Base-by-base conservation (phyloP, 805 yeast species). In the Ogataea dorogensis region DNA sequence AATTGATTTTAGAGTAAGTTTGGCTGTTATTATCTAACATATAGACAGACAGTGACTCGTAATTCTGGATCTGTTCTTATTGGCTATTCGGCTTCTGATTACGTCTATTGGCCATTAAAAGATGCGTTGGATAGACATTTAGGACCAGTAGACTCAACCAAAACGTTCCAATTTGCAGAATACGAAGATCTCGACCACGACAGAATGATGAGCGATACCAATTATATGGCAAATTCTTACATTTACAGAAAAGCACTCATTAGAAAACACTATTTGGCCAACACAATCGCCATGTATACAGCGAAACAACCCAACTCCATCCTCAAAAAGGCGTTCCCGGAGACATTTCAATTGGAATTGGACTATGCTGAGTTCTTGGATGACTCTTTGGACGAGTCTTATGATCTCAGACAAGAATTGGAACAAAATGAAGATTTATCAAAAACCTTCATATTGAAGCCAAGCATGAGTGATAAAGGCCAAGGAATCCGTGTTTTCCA, bases 361-460 rank as follows among this genome's bases (percentile, higher is more conserved):
- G 98, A 91, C 52, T 93, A 86, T 61, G 97, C 98, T 1, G 98
- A 93, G 58, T 93, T 93, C 51, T 65, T 93, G 33, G 98, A 93
- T 51, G 98, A 93, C 56, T 74, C 96, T 0, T 67, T 93, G 29
- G 98, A 91, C 58, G 98, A 93, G 51, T 80, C 85, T 24, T 89
- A 84, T 66, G 98, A 91, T 54, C 67, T 93, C 32, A 65, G 95
- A 40, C 82, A 81, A 34, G 96, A 84, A 48, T 64, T 93, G 21
- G 81, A 80, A 41, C 57, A 60, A 8, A 76, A 75, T 10, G 70
- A 67, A 12, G 41, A 42, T 10, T 32, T 36, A 11, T 16, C 33
- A 7, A 77, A 73, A 46, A 75, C 81, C 30, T 91, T 94, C 89
- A 93, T 93, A 24, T 69, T 93, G 56, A 93, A 93, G 56, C 98